These are phyloP conservation scores for Termitomyces sp. DNA, from an alignment of 768 basidiomycete species.

Conservation along the genomic window DNA sequence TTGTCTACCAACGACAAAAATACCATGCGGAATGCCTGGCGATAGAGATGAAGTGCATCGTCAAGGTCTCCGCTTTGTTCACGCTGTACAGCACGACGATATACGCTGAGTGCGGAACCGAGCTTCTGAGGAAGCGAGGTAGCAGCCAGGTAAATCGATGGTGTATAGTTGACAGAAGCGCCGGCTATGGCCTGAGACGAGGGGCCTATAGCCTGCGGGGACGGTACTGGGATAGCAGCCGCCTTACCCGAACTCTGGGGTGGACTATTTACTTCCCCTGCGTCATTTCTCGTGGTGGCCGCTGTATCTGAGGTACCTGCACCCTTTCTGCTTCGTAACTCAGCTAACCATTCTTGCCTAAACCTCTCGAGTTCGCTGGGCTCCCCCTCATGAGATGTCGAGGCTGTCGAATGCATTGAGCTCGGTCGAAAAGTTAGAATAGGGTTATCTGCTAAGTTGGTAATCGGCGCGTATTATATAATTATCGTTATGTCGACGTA, in stretches of 20 bases:
- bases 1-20: background rate
- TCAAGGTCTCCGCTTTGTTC: conserved; percentile 77
- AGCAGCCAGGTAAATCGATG: conserved; percentile 22
- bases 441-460: conserved; percentile 7
- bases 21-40: conserved; percentile 72
- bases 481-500: conserved; percentile 2
- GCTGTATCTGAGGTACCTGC: conserved; percentile 1
- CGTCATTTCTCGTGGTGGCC: background rate
- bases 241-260: conserved; percentile 3
- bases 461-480: conserved; percentile 4
- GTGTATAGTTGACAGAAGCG: conserved; percentile 14
- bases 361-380: conserved; percentile 64
- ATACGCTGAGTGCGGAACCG: conserved; percentile 56
- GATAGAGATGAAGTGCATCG: conserved; percentile 72
- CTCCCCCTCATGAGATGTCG: conserved; percentile 32
- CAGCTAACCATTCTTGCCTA: conserved; percentile 70
- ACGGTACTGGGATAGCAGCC: background rate
- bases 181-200: conserved; percentile 17
- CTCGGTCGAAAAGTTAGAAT: background rate
- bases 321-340: conserved; percentile 45
- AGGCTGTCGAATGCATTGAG: conserved; percentile 17
- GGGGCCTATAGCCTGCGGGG: conserved; percentile 9
- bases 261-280: conserved; percentile 1
- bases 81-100: conserved; percentile 63
- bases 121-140: conserved; percentile 31